Base-by-base conservation (phyloP, 208 protist genomes). In the Tetramitus jugosus region DNA sequence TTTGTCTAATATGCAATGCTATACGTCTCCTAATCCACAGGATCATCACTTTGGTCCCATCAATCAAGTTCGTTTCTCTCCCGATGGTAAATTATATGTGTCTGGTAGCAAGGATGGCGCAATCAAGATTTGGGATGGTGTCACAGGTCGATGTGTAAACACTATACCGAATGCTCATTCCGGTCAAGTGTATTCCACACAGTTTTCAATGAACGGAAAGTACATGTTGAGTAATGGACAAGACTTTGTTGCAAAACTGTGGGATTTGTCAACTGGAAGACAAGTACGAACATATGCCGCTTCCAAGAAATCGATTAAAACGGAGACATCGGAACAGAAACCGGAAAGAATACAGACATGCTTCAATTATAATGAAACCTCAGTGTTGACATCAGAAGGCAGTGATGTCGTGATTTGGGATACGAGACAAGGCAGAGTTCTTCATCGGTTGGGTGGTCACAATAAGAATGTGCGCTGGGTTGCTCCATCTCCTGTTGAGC, bases 41-140 rank as follows among this genome's bases (percentile, higher is more conserved):
- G 80, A 87, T 52, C 79, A 86, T 29, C 83, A 85, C 56, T 53
- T 64, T 31, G 56, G 23, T 20, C 0, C 78, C 40, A 83, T 85
- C 4, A 83, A 80, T 37, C 52, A 77, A 29, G 39, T 81, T 26
- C 23, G 81, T n/a, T 86, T 77, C 14, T 79, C 67, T 26, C 0
- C 79, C 17, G 74, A 84, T 60, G 82, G 83, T 20, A 83, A 72
- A 40, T 71, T 85, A 20, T 86, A 78, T 62, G 78, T 81, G 29
- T 72, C 43, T 39, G 80, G 67, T 17, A 81, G 80, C 4, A 82
- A 85, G 49, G 83, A 86, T 74, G 56, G 35, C 13, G 65, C 46
- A 1, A 78, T 84, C 8, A 87, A 87, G 49, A 65, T 87, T 17
- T 87, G 84, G 84, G 84, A 87, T 69, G 68, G 71, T 37, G 61